Base-by-base conservation (phyloP, 176 grass and related monocot genomes). In the Pontederia crassipes region DNA sequence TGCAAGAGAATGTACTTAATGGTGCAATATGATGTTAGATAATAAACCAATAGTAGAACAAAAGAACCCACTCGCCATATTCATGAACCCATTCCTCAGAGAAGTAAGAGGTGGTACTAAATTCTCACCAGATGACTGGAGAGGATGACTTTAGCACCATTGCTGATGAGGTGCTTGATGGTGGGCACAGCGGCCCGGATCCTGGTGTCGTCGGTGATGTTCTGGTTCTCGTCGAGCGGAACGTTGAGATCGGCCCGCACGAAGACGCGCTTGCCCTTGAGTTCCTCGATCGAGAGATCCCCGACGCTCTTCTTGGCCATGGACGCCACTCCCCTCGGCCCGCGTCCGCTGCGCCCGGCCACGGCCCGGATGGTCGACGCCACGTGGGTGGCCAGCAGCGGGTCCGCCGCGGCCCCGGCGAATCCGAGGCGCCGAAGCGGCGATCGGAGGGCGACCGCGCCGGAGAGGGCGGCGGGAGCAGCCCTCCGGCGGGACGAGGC, bases 71-170 rank as follows among this genome's bases (percentile, higher is more conserved):
- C 12, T 59, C 2, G 29, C 59, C 24, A 65, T 24, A 24, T 13
- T 46, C 6, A 69, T 24, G 20, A 24, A 24, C 20, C 20, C 32
- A 40, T 40, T 40, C 32, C 32, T 40, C 32, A 7, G 32, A 40
- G 32, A 40, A 40, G 29, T 11, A 13, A 7, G 9, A 14, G 8
- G 5, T 27, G 13, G 71, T 45, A 26, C 5, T 13, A 28, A 52
- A 55, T 51, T 48, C 76, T 70, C 66, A 87, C 84, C 84, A 87
- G 32, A 70, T 88, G 85, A 65, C 85, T 88, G 47, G 77, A 77
- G 58, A 88, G 85, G 77, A 88, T 83, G 80, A 88, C 80, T 62
- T 80, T 88, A 64, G 85, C 80, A 40, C 85, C 85, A 11, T 83
- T 77, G 45, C 16, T 49, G 11, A 83, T 66, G 55, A 88, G 67